Base-by-base conservation (phyloP, 371 early-diverging fungal genomes). In the Capillidium heterosporum region DNA sequence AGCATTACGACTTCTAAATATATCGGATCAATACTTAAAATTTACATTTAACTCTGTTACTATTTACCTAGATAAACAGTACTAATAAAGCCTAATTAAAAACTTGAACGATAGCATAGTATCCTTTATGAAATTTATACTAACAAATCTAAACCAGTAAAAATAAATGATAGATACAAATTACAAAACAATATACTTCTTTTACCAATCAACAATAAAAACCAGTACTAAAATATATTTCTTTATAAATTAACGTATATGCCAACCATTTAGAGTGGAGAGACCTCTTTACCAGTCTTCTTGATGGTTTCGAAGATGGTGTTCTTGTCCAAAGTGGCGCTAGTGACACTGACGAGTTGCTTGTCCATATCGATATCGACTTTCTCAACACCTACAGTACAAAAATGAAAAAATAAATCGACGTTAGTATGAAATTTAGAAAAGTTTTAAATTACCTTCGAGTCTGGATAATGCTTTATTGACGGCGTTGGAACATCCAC, bases 401-500 rank as follows among this genome's bases (percentile, higher is more conserved):
- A 23, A 17, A 43, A 10, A 23, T 50, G 43, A 26, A 57, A 1
- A 23, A 55, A 35, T 48, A 15, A 35, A 15, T 15, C 8, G 5
- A 2, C n/a, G 0, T 27, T 13, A 48, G 27, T 19, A 26, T n/a
- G 13, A 35, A 7, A 13, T 35, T 7, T 35, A 28, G 13, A 43
- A 41, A 24, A 23, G n/a, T n/a, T n/a, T n/a, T 23, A 17, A 15
- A 42, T 58, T 77, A 74, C 75, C 73, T 44, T 71, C 66, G 26
- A 82, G 71, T 63, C 76, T 78, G 50, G 48, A 57, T 59, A 90
- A 67, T 27, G 84, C 85, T 28, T 80, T 72, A 59, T 71, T 73
- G 31, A 90, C 86, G 40, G 88, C 87, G 60, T 75, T 74, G 35
- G 77, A 75, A 72, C 90, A 90, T 42, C 90, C 90, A 48, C 70